Evolutionary conservation across 2,329 filamentous ascomycete genomes (phyloP).

Genomic region (Verticillium klebahnii): DNA sequence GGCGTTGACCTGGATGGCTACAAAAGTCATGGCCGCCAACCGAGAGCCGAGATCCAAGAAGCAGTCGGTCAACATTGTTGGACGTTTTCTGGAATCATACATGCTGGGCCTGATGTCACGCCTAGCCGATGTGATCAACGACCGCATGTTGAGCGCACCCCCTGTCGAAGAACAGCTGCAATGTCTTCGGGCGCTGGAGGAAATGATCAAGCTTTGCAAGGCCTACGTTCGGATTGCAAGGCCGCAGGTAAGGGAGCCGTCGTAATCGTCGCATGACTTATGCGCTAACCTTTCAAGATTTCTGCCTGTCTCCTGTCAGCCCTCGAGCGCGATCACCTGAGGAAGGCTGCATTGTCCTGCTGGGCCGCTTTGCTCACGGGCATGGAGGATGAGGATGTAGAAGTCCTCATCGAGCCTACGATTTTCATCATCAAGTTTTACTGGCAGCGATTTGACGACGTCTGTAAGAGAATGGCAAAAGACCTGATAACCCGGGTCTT

Average conservation of each 20-base stretch:
- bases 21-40: conserved; percentile 31
- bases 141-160: conserved; percentile 49
- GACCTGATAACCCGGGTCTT: conserved; percentile 62
- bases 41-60: conserved; percentile 40
- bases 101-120: conserved; percentile 82
- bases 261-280: neutral
- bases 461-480: conserved; percentile 55
- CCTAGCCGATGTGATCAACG: conserved; percentile 75
- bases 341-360: conserved; percentile 72
- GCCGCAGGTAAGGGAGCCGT: conserved; percentile 63
- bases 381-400: conserved; percentile 74
- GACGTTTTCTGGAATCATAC: conserved; percentile 74
- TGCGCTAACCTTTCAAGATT: conserved; percentile 51
- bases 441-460: conserved; percentile 64
- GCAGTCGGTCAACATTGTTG: conserved; percentile 56
- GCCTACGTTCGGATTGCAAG: conserved; percentile 71
- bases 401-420: conserved; percentile 77
- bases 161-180: conserved; percentile 64
- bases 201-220: conserved; percentile 77
- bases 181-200: conserved; percentile 78
- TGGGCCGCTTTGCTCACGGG: conserved; percentile 77
- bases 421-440: conserved; percentile 82
- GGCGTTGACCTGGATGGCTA: conserved; percentile 42
- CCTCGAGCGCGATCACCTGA: conserved; percentile 68
- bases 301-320: conserved; percentile 89